These are phyloP conservation scores for Amanita rubescens DNA, from an alignment of 768 basidiomycete species.

Conservation along the genomic window DNA sequence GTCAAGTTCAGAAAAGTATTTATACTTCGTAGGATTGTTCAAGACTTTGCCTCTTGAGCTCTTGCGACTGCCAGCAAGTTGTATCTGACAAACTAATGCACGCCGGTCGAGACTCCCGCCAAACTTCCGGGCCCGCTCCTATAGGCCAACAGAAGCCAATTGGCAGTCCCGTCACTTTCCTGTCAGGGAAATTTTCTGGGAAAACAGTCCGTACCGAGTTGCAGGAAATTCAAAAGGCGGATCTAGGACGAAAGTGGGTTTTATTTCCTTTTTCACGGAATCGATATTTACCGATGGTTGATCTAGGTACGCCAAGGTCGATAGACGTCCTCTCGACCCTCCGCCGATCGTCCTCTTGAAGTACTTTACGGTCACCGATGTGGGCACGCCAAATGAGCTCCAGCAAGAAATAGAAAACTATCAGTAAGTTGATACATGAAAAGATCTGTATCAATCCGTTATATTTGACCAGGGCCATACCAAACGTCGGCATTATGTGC, in stretches of 20 bases:
- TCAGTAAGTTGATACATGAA: conserved; percentile 27
- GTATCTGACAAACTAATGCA: conserved; percentile 3
- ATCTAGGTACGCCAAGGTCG: conserved; percentile 48
- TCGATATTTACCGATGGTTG: background rate
- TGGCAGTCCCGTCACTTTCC: conserved; percentile 38
- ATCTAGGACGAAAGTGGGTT: conserved; percentile 57
- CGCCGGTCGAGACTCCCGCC: conserved; percentile 24
- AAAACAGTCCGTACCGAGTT: conserved; percentile 44
- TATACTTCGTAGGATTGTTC: conserved; percentile 1
- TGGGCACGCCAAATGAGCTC: conserved; percentile 28
- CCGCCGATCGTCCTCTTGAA: conserved; percentile 50
- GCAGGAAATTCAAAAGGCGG: conserved; percentile 58
- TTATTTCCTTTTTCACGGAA: conserved; percentile 5
- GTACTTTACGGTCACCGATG: conserved; percentile 38
- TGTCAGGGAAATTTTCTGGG: conserved; percentile 45
- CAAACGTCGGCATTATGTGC: conserved; percentile 57
- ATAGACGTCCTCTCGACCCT: conserved; percentile 63
- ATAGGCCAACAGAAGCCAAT: conserved; percentile 16
- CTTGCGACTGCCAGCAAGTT: background rate
- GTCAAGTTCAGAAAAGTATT: conserved; percentile 3
- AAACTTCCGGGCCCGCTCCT: conserved; percentile 18
- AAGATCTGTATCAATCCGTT: background rate
- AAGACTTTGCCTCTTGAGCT: background rate
- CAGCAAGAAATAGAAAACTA: conserved; percentile 43
- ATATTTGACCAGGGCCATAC: conserved; percentile 33